These are phyloP conservation scores for Boletus bicolor DNA, from an alignment of 768 basidiomycete species.

Conservation along the genomic window DNA sequence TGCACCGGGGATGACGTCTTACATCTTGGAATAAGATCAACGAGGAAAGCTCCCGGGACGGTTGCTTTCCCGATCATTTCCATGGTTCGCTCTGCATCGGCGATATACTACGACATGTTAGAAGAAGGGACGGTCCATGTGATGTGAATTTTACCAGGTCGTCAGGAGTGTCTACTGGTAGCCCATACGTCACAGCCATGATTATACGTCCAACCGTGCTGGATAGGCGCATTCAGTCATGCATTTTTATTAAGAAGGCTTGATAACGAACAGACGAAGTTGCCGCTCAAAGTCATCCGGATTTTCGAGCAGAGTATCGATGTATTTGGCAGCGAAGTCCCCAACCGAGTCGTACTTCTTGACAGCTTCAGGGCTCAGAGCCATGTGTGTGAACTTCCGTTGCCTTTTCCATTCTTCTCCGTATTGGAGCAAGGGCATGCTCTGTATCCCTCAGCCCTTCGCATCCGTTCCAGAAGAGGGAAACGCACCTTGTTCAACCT, in stretches of 20 bases:
- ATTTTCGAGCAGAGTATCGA: conserved; percentile 7
- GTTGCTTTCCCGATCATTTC: conserved; percentile 21
- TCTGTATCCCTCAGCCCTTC: conserved; percentile 10
- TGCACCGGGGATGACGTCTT: background rate
- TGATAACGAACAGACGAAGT: conserved; percentile 19
- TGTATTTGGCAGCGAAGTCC: conserved; percentile 24
- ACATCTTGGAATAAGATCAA: conserved; percentile 29
- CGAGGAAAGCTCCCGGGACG: conserved; percentile 29
- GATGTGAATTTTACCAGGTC: conserved; percentile 14
- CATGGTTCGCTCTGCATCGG: conserved; percentile 27
- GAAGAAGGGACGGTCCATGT: background rate
- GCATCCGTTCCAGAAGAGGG: background rate
- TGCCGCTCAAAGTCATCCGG: conserved; percentile 21
- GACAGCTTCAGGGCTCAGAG: conserved; percentile 30
- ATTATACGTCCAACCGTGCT: conserved; percentile 16
- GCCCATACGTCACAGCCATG: conserved; percentile 26
- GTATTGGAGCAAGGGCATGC: conserved; percentile 23
- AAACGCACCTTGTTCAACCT: conserved; percentile 16
- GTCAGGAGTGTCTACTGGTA: conserved; percentile 18
- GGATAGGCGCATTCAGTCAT: background rate
- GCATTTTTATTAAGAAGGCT: background rate
- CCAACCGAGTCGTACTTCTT: conserved; percentile 32
- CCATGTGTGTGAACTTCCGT: conserved; percentile 29
- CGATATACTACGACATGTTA: conserved; percentile 26
- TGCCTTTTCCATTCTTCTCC: conserved; percentile 21